These are phyloP conservation scores for Chrysoporthe cubensis DNA, from an alignment of 2,329 filamentous ascomycete genomes.

Conservation along the genomic window DNA sequence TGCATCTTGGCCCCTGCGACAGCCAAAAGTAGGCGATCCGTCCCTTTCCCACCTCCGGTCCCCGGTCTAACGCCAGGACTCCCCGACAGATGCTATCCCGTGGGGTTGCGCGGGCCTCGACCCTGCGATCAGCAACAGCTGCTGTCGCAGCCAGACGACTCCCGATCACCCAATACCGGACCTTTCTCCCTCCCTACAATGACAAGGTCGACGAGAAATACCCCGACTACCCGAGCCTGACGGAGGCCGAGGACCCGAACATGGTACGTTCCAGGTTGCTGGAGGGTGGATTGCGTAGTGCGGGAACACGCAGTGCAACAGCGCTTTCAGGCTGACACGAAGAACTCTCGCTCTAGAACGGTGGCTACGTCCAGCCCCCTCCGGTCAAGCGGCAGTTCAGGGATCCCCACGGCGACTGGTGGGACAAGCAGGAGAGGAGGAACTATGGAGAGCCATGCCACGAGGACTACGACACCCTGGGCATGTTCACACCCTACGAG, in stretches of 20 bases:
- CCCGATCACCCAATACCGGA: constrained; percentile 60
- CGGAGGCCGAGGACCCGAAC: constrained; percentile 65
- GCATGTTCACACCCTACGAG: constrained; percentile 85
- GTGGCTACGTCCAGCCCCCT: constrained; percentile 80
- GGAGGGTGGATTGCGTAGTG: background rate
- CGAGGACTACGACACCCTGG: constrained; percentile 93
- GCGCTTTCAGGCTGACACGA: background rate
- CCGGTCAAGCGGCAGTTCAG: constrained; percentile 86
- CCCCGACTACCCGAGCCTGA: constrained; percentile 49
- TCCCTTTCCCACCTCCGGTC: background rate
- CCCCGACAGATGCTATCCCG: constrained; percentile 61
- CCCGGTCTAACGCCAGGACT: constrained; percentile 5
- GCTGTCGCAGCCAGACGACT: constrained; percentile 53
- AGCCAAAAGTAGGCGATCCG: constrained; percentile 41
- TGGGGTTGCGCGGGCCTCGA: constrained; percentile 58
- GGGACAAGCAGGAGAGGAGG: constrained; percentile 95
- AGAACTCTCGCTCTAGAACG: constrained; percentile 63
- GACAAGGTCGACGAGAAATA: constrained; percentile 57
- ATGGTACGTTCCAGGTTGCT: constrained; percentile 19
- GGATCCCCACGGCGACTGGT: constrained; percentile 92
- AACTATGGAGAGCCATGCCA: constrained; percentile 97
- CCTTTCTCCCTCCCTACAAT: constrained; percentile 56
- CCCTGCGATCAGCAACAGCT: constrained; percentile 48
- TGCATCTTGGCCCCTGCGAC: constrained; percentile 39
- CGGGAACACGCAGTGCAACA: background rate